Conservation (phyloP, 352 stramenopile genomes). For the Phytophthora vignae region DNA sequence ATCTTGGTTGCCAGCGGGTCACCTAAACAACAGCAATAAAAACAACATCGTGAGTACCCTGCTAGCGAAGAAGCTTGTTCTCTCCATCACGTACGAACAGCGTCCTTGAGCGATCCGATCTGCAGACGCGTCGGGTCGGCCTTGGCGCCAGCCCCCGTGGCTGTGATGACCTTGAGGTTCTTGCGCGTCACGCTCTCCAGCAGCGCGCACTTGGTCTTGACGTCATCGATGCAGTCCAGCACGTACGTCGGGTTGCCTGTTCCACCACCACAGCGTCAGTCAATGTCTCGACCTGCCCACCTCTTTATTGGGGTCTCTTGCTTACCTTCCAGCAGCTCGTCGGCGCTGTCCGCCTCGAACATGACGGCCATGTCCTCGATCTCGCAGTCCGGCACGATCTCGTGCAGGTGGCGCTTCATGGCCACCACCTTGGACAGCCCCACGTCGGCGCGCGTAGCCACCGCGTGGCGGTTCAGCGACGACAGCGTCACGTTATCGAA, state of each 20-base stretch:
- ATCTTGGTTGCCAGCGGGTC: slow-evolving; percentile 97
- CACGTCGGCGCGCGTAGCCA: slow-evolving; percentile 96
- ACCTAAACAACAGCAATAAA: slow-evolving; percentile 34
- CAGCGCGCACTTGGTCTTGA: slow-evolving; percentile 97
- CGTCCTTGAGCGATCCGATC: slow-evolving; percentile 96
- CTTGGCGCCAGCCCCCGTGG: slow-evolving; percentile 95
- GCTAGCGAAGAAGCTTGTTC: neutral
- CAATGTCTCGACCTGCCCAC: neutral
- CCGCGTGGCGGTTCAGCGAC: slow-evolving; percentile 98
- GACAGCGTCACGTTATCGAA: slow-evolving; percentile 99
- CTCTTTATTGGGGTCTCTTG: neutral
- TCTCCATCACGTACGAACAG: slow-evolving; percentile 56
- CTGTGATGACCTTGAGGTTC: slow-evolving; percentile 85
- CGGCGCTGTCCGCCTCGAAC: slow-evolving; percentile 85
- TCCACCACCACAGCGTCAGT: neutral
- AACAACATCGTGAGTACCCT: slow-evolving; percentile 16
- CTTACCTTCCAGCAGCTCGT: slow-evolving; percentile 79
- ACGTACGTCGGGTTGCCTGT: slow-evolving; percentile 92
- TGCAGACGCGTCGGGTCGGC: slow-evolving; percentile 97
- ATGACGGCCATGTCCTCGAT: slow-evolving; percentile 92
- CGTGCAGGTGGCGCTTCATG: slow-evolving; percentile 82
- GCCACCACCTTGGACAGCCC: slow-evolving; percentile 94
- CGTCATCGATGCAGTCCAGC: slow-evolving; percentile 99
- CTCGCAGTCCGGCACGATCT: slow-evolving; percentile 82
- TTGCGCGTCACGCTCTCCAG: slow-evolving; percentile 91